These are phyloP conservation scores for Arachnopeziza araneosa DNA, from an alignment of 2,329 filamentous ascomycete species.

Conservation along the genomic window DNA sequence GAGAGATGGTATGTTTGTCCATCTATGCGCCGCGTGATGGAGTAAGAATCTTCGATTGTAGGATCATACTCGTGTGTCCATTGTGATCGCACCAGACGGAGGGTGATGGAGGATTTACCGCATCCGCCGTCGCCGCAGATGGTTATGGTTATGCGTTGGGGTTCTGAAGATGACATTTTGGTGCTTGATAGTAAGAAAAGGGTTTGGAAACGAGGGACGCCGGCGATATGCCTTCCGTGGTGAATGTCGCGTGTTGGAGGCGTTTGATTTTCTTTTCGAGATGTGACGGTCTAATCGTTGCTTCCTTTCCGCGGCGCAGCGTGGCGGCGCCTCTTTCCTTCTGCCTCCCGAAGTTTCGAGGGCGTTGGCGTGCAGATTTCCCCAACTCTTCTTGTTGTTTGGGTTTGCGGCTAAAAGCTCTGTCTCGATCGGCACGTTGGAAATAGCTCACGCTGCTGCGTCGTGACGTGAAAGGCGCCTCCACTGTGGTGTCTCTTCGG, in stretches of 20 bases:
- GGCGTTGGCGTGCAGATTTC: background rate
- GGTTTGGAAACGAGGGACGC: background rate
- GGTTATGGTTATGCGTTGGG: slow-evolving; percentile 59
- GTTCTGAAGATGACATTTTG: background rate
- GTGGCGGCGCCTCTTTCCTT: background rate
- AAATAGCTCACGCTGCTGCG: too few species aligned
- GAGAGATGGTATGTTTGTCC: slow-evolving; percentile 71
- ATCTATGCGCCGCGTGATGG: slow-evolving; percentile 73
- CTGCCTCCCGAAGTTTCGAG: background rate
- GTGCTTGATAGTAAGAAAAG: background rate
- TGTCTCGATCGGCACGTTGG: too few species aligned
- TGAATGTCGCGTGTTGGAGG: background rate
- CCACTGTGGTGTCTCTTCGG: too few species aligned
- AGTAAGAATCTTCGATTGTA: slow-evolving; percentile 80
- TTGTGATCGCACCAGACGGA: slow-evolving; percentile 74
- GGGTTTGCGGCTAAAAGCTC: too few species aligned
- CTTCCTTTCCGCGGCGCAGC: background rate
- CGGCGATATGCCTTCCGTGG: background rate
- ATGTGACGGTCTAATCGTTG: background rate
- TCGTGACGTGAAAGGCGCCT: too few species aligned
- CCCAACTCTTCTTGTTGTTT: too few species aligned
- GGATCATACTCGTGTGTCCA: slow-evolving; percentile 83
- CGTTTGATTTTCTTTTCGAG: background rate
- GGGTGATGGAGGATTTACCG: slow-evolving; percentile 79
- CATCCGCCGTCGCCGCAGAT: slow-evolving; percentile 84